Conservation (phyloP, 306 rosid species). For the Acacia acuminata region DNA sequence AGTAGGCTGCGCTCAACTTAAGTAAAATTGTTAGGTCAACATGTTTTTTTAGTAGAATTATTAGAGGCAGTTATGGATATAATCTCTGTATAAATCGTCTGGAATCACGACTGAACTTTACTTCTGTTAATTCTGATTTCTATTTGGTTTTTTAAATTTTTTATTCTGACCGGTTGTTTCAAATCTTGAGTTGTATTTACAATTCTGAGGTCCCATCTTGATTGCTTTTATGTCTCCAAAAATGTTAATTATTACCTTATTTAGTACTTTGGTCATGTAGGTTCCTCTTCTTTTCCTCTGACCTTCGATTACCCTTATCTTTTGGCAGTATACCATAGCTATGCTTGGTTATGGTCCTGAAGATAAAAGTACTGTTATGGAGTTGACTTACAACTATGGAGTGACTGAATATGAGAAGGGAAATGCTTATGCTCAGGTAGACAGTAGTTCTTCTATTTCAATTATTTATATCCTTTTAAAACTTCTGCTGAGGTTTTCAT, state of each 20-base stretch:
- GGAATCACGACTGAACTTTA: neutral
- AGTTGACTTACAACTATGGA: constrained; percentile 89
- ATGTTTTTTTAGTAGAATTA: neutral
- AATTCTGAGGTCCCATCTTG: constrained; percentile 16
- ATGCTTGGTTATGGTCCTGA: constrained; percentile 91
- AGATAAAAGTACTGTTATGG: constrained; percentile 76
- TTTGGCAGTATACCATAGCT: constrained; percentile 64
- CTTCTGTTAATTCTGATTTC: neutral
- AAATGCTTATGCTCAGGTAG: constrained; percentile 93
- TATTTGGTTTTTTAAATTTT: neutral
- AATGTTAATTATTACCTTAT: neutral
- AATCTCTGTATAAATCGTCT: neutral
- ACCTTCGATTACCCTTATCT: neutral
- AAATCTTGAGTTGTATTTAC: neutral
- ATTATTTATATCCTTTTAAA: constrained; percentile 24
- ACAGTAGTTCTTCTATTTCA: constrained; percentile 7
- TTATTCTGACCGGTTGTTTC: neutral
- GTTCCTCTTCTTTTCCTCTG: neutral
- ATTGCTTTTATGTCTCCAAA: constrained; percentile 15
- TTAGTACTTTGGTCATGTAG: constrained; percentile 9
- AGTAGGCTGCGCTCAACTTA: neutral
- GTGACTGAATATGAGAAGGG: constrained; percentile 80
- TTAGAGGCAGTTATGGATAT: neutral
- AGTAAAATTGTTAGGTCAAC: neutral
- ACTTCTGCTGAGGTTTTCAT: constrained; percentile 3